Percentiles rank a stretch among this genome's conserved stretches.
Evolutionary conservation across 1,139 yeast species (phyloP).

Genomic region (Candida neerlandica): DNA sequence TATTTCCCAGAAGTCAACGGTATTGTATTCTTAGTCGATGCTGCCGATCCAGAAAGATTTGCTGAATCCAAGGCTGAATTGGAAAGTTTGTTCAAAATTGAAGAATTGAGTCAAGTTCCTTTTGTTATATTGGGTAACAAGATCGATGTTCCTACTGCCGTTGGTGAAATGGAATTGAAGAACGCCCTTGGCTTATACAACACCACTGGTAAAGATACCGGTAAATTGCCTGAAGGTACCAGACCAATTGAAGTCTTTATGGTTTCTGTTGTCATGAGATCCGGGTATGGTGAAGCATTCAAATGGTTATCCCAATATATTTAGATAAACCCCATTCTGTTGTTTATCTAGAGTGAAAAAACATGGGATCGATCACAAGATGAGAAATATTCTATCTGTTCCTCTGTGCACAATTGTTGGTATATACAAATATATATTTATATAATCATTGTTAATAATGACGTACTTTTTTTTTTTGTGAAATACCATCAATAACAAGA

Average conservation of each 20-base stretch:
- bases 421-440: not conserved
- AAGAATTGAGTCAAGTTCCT: conserved; percentile 87
- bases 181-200: conserved; percentile 81
- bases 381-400: no score
- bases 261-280: conserved; percentile 97
- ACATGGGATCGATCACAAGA: no score
- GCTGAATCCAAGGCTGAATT: conserved; percentile 94
- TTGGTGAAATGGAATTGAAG: conserved; percentile 92
- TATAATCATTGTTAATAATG: not conserved
- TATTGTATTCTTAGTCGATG: conserved; percentile 93
- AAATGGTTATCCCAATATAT: conserved; percentile 96
- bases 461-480: not conserved
- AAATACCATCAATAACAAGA: no score
- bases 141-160: conserved; percentile 92
- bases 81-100: conserved; percentile 89
- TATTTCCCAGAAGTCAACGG: conserved; percentile 99
- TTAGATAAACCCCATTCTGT: conserved; percentile 28
- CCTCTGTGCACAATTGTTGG: not conserved
- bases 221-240: conserved; percentile 69
- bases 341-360: no score
- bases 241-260: conserved; percentile 96
- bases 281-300: conserved; percentile 95
- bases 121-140: conserved; percentile 94
- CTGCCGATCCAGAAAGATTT: conserved; percentile 94
- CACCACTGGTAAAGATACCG: conserved; percentile 84